Base-by-base conservation (phyloP, 2,329 filamentous ascomycete species). In the Cladosporium sp. region DNA sequence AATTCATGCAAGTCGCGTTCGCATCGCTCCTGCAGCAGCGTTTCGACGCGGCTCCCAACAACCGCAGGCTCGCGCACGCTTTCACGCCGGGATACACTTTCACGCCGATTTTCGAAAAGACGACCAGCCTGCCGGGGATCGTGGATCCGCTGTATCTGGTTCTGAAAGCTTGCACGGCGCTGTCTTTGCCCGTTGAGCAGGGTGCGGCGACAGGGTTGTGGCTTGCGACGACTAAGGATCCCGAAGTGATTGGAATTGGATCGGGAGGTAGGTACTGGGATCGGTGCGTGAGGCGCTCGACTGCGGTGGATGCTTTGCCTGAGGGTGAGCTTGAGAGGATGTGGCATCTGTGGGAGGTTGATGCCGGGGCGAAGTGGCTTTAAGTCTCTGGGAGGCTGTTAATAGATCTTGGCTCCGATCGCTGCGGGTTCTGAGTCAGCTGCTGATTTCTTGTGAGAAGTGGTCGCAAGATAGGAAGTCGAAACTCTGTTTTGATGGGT, bases 121-220 rank as follows among this genome's bases (percentile, higher is more conserved):
- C 54, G 4, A 49, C 40, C 18, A 9, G 18, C 14, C 32, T 38
- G 33, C 35, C 54, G 14, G 43, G 31, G n/a, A 13, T 38, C 40
- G 13, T 33, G 28, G 45, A 55, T 54, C 31, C 49, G 22, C 33
- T 57, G 14, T 57, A 38, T 22, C 53, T 48, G 54, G 8, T 52
- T 18, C 43, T 58, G 14, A 54, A 51, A 22, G 43, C 48, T 10
- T 38, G 38, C 13, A 54, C 54, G 9, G 6, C 19, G 11, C 18
- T 58, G 19, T 46, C 44, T 31, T 46, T 54, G 13, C 49, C 54
- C 11, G 46, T 56, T 3, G 54, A 53, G 4, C 55, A 59, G 33
- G 55, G 58, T 5, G 54, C 57, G 5, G 54, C 55, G 4, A 58
- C 57, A 4, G 58, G 57, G 7, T 28, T 59, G 19, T 56, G 52